These are phyloP conservation scores for Exophiala dermatitidis DNA, from an alignment of 2,329 filamentous ascomycete species.

Conservation along the genomic window DNA sequence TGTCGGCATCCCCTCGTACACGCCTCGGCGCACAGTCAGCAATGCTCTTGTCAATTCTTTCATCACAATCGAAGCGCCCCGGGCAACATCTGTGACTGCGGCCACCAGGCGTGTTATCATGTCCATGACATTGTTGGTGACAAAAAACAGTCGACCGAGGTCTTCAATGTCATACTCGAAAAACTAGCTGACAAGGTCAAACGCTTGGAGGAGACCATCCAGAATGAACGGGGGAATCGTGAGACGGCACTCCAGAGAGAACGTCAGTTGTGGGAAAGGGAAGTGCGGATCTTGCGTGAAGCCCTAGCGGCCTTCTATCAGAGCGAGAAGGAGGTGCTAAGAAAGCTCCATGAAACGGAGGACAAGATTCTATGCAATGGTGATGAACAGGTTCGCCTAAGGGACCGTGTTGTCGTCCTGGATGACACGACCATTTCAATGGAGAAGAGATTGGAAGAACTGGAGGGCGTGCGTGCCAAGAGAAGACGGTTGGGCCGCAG, in stretches of 20 bases:
- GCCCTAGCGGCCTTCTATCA: conserved; percentile 30
- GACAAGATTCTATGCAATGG: conserved; percentile 27
- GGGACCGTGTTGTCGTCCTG: conserved; percentile 27
- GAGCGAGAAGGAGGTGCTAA: conserved; percentile 28
- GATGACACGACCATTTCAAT: conserved; percentile 27
- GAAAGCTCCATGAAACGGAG: conserved; percentile 28
- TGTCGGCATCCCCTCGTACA: conserved; percentile 30
- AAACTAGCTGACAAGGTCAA: conserved; percentile 27
- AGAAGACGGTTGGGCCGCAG: conserved; percentile 17
- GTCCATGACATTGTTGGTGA: conserved; percentile 17
- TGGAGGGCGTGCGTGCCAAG: conserved; percentile 21
- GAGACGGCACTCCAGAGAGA: conserved; percentile 26
- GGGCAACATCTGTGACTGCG: conserved; percentile 40
- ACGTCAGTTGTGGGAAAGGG: conserved; percentile 27
- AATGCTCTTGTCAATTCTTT: conserved; percentile 42
- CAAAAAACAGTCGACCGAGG: conserved; percentile 8
- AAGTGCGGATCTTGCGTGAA: conserved; percentile 29
- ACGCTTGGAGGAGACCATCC: conserved; percentile 27
- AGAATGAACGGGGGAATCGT: conserved; percentile 26
- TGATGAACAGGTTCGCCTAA: conserved; percentile 28
- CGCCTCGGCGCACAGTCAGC: conserved; percentile 29
- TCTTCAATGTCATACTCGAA: conserved; percentile 12
- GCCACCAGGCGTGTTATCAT: conserved; percentile 44
- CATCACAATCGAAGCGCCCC: conserved; percentile 32
- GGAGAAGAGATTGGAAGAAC: conserved; percentile 24